A percentile compares a stretch with the other conserved stretches of the same genome.
phyloP scores from a whole-genome alignment of 2,329 filamentous ascomycete genomes.

The Seiridium unicorne region DNA sequence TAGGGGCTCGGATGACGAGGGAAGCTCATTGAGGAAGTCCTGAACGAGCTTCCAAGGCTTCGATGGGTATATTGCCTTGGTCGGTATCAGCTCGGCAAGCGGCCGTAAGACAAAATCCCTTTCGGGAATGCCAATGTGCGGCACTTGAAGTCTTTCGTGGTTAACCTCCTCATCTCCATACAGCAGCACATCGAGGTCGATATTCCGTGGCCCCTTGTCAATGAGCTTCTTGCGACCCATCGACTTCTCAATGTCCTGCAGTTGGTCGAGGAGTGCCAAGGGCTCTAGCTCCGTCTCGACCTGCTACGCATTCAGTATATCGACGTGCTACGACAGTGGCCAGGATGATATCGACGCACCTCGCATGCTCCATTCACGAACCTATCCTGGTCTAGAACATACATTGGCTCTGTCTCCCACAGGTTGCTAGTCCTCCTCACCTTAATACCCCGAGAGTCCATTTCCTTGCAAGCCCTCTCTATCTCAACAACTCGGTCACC shows the following conservation, averaged over 20 bases:
- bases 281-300: constrained; percentile 78
- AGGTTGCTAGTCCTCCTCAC: constrained; percentile 81
- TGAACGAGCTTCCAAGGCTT: constrained; percentile 60
- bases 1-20: constrained; percentile 45
- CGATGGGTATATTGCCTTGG: constrained; percentile 47
- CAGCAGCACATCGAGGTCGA: constrained; percentile 89
- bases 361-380: constrained; percentile 94
- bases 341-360: constrained; percentile 49
- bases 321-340: background rate
- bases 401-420: constrained; percentile 97
- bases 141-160: constrained; percentile 75
- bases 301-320: constrained; percentile 41
- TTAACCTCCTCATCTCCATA: constrained; percentile 68
- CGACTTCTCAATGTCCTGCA: constrained; percentile 79
- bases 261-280: constrained; percentile 70
- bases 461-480: constrained; percentile 75
- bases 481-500: constrained; percentile 84
- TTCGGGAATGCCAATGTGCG: constrained; percentile 82
- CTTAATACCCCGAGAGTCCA: constrained; percentile 70
- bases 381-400: constrained; percentile 80
- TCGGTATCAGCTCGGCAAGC: constrained; percentile 69
- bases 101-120: constrained; percentile 92
- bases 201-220: constrained; percentile 91
- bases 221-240: constrained; percentile 81
- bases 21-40: constrained; percentile 61